These are phyloP conservation scores for Penicillium nordicum DNA, from an alignment of 2,329 filamentous ascomycete species.

Conservation along the genomic window DNA sequence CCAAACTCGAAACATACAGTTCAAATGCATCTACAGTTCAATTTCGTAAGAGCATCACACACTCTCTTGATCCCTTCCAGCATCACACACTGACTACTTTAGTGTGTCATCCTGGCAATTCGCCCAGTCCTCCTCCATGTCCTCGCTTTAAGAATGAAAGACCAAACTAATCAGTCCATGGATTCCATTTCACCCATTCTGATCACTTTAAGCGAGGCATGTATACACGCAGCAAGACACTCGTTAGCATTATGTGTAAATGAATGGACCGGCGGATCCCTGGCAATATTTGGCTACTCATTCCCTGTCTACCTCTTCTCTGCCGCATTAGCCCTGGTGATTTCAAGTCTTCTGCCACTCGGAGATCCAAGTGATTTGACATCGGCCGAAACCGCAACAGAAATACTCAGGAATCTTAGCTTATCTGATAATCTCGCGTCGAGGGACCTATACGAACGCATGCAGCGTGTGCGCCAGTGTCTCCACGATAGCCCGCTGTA, in stretches of 20 bases:
- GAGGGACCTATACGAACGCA: slow-evolving; percentile 14
- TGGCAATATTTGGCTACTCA: slow-evolving; percentile 32
- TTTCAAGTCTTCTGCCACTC: slow-evolving; percentile 24
- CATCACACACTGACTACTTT: neutral
- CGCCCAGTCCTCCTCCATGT: slow-evolving; percentile 34
- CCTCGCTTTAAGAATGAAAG: slow-evolving; percentile 17
- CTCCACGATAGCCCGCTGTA: neutral
- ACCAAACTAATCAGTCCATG: slow-evolving; percentile 4
- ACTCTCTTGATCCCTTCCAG: neutral
- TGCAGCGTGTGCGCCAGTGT: slow-evolving; percentile 7
- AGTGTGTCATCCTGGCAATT: slow-evolving; percentile 35
- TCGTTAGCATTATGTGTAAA: slow-evolving; percentile 29
- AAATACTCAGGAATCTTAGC: slow-evolving; percentile 20
- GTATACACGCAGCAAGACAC: slow-evolving; percentile 30
- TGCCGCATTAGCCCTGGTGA: slow-evolving; percentile 26
- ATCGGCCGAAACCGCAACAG: slow-evolving; percentile 22
- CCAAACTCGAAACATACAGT: slow-evolving; percentile 21
- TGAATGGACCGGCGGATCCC: slow-evolving; percentile 32
- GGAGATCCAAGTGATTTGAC: slow-evolving; percentile 18
- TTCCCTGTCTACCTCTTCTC: slow-evolving; percentile 35
- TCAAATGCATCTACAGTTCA: slow-evolving; percentile 33
- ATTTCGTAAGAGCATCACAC: slow-evolving; percentile 20
- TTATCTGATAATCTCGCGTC: slow-evolving; percentile 10
- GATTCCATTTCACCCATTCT: slow-evolving; percentile 20
- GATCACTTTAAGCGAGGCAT: slow-evolving; percentile 29